A percentile compares a stretch with the other conserved stretches of the same genome.
Evolutionary conservation across 1,139 yeast species (phyloP).

Genomic region (Protomyces inundatus): DNA sequence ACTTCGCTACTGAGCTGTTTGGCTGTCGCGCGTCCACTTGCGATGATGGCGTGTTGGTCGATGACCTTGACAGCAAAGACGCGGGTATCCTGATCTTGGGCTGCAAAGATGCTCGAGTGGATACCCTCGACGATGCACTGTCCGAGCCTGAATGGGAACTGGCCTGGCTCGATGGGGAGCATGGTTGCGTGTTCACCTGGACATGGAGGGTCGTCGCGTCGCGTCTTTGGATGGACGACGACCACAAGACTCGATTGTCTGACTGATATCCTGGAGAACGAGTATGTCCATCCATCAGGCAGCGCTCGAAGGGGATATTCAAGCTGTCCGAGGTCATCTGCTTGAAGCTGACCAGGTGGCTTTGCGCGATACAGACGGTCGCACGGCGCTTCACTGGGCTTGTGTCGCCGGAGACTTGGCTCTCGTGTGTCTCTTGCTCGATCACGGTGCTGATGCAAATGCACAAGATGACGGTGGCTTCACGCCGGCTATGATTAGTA

Average conservation of each 20-base stretch:
- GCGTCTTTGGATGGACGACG: neutral
- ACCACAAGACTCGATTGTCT: neutral
- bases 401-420: slow-evolving; percentile 57
- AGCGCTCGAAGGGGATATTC: slow-evolving; percentile 11
- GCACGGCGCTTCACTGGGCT: slow-evolving; percentile 91
- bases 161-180: neutral
- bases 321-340: neutral
- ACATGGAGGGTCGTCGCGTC: neutral
- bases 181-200: neutral
- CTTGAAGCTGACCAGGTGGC: slow-evolving; percentile 10
- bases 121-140: slow-evolving; percentile 14
- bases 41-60: slow-evolving; percentile 47
- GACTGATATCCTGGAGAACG: neutral
- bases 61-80: slow-evolving; percentile 56
- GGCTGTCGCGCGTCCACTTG: slow-evolving; percentile 43
- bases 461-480: slow-evolving; percentile 20
- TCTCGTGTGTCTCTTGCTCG: slow-evolving; percentile 50
- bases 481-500: slow-evolving; percentile 81
- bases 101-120: slow-evolving; percentile 8
- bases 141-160: neutral
- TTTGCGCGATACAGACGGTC: slow-evolving; percentile 30
- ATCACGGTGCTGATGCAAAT: slow-evolving; percentile 14
- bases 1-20: slow-evolving; percentile 52
- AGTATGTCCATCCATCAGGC: slow-evolving; percentile 11
- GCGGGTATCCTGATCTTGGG: slow-evolving; percentile 23